Evolutionary conservation across 805 yeast genomes (phyloP), one percentile per base, ranked within the genome.

Genomic region (Brettanomyces naardenensis): DNA sequence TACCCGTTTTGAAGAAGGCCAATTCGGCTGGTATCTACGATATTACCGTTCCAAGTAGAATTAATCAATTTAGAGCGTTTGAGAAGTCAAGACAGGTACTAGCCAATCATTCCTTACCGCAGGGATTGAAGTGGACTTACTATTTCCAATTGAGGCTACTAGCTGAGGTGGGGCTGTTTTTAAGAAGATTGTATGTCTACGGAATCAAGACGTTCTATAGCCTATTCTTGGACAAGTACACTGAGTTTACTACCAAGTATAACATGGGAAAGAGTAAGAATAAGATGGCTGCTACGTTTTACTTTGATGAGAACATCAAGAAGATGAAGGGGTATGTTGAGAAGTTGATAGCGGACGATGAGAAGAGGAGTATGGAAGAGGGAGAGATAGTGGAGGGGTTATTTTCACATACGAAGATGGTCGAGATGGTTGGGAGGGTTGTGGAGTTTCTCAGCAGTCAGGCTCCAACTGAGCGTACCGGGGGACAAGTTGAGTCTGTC

Each of bases 201-300:
- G 97, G 98, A 0, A 64, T 90, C 6, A 60, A 71, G 33, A 79
- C 94, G 0, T 92, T 92, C 52, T 81, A 73, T 55, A 64, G 69
- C 5, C 83, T 81, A 54, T 80, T 79, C 52, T 49, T 56, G 28
- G 80, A 78, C 38, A 81, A 81, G 44, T 62, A 69, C 53, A 58
- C 58, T 17, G 79, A 78, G 53, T 72, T 75, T 51, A 66, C 74
- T 23, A 66, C 82, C 2, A 81, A 80, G 52, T 73, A 63, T 50
- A 69, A 65, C 32, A 56, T 59, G 43, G 61, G 65, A 28, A 84
- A 84, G 54, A 73, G 85, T 1, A 76, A 77, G 1, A 80, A 79
- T 49, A 72, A 78, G 45, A 57, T 67, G 13, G 77, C 83, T 1
- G 76, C 83, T 3, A 66, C 67, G 3, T 79, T 89, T 45, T 80